Percentiles rank a stretch among this genome's conserved stretches.
phyloP scores from a whole-genome alignment of 306 rosid species.

The Rosa lucieae region DNA sequence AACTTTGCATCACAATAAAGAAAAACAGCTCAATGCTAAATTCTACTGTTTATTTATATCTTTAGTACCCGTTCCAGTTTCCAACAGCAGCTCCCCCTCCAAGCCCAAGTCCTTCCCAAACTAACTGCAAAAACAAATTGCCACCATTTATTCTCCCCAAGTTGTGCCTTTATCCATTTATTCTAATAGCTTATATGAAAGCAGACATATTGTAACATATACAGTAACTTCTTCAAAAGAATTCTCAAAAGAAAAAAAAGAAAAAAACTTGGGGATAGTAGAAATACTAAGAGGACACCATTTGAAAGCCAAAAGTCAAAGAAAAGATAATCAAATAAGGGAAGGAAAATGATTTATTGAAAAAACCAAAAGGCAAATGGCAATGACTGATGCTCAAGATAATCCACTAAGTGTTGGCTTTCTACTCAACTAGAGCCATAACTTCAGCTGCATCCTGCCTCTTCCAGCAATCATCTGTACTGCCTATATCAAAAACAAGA shows the following conservation, averaged over 20 bases:
- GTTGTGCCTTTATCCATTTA: not conserved
- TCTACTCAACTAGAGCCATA: conserved; percentile 67
- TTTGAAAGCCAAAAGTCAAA: not conserved
- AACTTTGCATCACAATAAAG: not conserved
- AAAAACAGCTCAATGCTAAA: not conserved
- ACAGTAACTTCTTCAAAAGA: too few relatives aligned
- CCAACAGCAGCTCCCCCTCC: conserved; percentile 86
- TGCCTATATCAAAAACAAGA: conserved; percentile 52
- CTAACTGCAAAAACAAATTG: conserved; percentile 53
- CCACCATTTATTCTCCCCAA: not conserved
- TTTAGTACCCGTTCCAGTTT: conserved; percentile 73
- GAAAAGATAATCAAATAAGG: not conserved
- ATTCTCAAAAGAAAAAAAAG: not conserved
- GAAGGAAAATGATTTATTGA: not conserved
- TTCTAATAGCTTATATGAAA: not conserved
- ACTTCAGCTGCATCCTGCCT: conserved; percentile 94
- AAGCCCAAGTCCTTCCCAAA: conserved; percentile 95
- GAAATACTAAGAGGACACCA: not conserved
- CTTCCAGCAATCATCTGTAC: conserved; percentile 97
- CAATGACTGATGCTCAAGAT: conserved; percentile 18
- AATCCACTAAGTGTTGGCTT: conserved; percentile 1
- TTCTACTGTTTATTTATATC: not conserved
- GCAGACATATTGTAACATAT: not conserved
- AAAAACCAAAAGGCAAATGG: not conserved
- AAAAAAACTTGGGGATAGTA: not conserved